Percentiles rank a stretch among this genome's conserved stretches.
These are phyloP conservation scores for Mortierella sp. DNA, from an alignment of 371 early-diverging fungal genomes.

Conservation along the genomic window DNA sequence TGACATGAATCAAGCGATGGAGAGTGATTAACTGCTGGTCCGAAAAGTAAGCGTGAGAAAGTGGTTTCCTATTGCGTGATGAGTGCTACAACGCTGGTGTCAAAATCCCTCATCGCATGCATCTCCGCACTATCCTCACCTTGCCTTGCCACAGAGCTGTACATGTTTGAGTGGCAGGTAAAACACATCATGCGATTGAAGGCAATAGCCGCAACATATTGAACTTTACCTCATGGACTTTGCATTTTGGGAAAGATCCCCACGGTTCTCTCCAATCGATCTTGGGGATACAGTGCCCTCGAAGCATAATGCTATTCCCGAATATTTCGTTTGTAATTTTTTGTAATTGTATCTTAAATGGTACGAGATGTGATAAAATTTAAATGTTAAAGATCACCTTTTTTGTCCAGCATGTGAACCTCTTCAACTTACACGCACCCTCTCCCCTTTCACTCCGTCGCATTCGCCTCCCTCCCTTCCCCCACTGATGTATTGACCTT, in stretches of 20 bases:
- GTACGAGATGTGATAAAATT: conserved; percentile 25
- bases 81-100: not conserved
- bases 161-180: too few relatives aligned
- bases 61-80: conserved; percentile 9
- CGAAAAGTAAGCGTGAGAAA: conserved; percentile 30
- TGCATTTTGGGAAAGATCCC: conserved; percentile 17
- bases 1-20: not conserved
- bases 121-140: not conserved
- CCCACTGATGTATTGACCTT: not conserved
- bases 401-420: conserved; percentile 10
- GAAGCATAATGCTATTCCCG: not conserved
- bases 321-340: conserved; percentile 7
- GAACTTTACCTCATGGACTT: not conserved
- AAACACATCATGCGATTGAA: not conserved
- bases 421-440: not conserved
- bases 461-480: not conserved
- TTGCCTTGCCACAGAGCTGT: too few relatives aligned
- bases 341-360: conserved; percentile 4
- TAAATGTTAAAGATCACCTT: not conserved
- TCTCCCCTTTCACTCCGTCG: not conserved
- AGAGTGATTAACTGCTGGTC: not conserved
- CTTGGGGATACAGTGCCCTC: not conserved
- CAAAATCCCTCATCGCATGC: not conserved
- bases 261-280: conserved; percentile 20
- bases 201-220: not conserved